These are phyloP conservation scores for Didymella exigua DNA, from an alignment of 2,329 filamentous ascomycete species.

Conservation along the genomic window DNA sequence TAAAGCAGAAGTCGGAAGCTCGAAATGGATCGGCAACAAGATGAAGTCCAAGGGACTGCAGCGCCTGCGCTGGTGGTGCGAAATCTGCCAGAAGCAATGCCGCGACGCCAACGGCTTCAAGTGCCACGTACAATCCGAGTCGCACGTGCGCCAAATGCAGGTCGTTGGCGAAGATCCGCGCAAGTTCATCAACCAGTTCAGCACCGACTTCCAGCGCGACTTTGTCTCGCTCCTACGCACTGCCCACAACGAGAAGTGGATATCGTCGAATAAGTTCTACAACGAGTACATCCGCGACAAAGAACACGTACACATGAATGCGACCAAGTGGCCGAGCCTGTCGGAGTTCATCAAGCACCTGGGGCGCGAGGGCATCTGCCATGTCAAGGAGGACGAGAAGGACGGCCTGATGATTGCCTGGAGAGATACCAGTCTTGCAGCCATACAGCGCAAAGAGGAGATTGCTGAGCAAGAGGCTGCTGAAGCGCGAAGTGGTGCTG, in stretches of 20 bases:
- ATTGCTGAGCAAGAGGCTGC: constrained; percentile 81
- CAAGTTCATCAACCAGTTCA: constrained; percentile 82
- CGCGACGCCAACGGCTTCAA: constrained; percentile 77
- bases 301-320: constrained; percentile 87
- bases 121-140: constrained; percentile 80
- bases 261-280: constrained; percentile 92
- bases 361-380: constrained; percentile 83
- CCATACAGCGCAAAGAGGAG: constrained; percentile 78
- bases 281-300: constrained; percentile 81
- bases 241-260: constrained; percentile 86
- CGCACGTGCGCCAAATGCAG: constrained; percentile 88
- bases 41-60: constrained; percentile 71
- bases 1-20: constrained; percentile 87
- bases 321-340: constrained; percentile 84
- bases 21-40: constrained; percentile 89
- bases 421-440: constrained; percentile 90
- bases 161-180: constrained; percentile 85
- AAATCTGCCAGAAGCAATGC: constrained; percentile 75
- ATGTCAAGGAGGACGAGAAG: constrained; percentile 81
- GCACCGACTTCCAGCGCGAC: constrained; percentile 78
- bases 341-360: constrained; percentile 90
- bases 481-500: constrained; percentile 88
- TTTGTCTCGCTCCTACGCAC: constrained; percentile 80
- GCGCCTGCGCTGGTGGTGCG: constrained; percentile 88
- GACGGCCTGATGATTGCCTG: constrained; percentile 87